These are phyloP conservation scores for Afroboletus lepidellus DNA, from an alignment of 1,284 basidiomycete species.

Conservation along the genomic window DNA sequence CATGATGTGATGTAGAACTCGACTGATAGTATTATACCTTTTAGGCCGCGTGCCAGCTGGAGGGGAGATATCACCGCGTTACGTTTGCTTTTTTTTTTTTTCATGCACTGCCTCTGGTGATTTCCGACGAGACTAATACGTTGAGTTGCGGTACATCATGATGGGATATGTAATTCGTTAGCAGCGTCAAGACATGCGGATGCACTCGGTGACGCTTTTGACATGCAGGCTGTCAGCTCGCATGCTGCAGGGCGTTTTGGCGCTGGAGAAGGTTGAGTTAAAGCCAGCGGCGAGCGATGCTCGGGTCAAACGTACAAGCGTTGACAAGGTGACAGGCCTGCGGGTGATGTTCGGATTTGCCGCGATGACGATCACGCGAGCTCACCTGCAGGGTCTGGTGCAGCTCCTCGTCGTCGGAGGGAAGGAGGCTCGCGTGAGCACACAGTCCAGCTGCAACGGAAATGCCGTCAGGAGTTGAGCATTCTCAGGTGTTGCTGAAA, in stretches of 20 bases:
- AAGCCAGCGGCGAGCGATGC: too few species aligned
- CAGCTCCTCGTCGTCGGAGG: neutral
- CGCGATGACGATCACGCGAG: conserved; percentile 13
- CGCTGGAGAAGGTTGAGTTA: neutral
- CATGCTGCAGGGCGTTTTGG: conserved; percentile 5
- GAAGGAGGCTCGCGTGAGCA: conserved; percentile 1
- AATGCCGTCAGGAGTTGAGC: neutral
- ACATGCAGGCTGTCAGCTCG: neutral
- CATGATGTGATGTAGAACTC: conserved; percentile 2
- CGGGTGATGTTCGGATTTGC: neutral
- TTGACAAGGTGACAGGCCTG: conserved; percentile 5
- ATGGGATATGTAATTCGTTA: conserved; percentile 1
- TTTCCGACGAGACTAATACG: neutral
- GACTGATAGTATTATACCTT: neutral
- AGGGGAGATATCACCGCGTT: neutral
- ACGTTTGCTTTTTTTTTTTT: conserved; percentile 1
- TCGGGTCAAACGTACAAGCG: conserved; percentile 9
- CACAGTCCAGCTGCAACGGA: neutral
- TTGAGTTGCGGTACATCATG: conserved; percentile 1
- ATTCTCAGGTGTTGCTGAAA: conserved; percentile 20
- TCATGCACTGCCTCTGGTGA: neutral
- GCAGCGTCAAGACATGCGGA: neutral
- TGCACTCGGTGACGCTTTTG: neutral
- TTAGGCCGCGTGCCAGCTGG: neutral
- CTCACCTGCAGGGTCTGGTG: neutral